Conservation (phyloP, 2,329 filamentous ascomycete species). For the Aspergillus sp. region DNA sequence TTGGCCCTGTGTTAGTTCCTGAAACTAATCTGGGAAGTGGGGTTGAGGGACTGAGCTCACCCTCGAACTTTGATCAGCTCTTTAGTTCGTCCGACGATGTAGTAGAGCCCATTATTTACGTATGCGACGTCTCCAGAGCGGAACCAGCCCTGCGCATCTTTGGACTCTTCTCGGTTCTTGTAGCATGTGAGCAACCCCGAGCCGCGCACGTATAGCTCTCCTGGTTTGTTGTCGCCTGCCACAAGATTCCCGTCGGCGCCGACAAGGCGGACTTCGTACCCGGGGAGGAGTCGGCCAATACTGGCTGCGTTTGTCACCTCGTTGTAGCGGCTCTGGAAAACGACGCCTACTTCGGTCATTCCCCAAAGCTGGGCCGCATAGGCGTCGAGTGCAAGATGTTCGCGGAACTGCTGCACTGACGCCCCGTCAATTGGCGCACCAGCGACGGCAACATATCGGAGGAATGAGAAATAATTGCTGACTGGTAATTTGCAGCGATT, state of each 20-base stretch:
- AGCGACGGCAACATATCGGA: constrained; percentile 49
- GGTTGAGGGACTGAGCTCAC: constrained; percentile 24
- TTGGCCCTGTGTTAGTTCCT: not conserved
- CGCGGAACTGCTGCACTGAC: constrained; percentile 42
- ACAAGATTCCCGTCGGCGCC: constrained; percentile 34
- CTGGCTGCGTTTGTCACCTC: constrained; percentile 47
- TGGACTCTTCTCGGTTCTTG: constrained; percentile 35
- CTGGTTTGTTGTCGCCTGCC: constrained; percentile 29
- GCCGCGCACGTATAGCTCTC: constrained; percentile 45
- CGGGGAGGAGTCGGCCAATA: constrained; percentile 48
- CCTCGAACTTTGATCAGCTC: constrained; percentile 50
- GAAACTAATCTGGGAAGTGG: not conserved
- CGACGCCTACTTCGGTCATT: constrained; percentile 55
- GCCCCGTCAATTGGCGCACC: constrained; percentile 50
- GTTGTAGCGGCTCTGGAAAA: constrained; percentile 41
- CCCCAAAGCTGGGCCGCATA: constrained; percentile 53
- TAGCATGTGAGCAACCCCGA: constrained; percentile 39
- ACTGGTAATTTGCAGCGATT: constrained; percentile 29
- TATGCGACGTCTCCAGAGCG: constrained; percentile 45
- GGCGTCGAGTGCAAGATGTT: constrained; percentile 42
- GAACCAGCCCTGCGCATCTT: constrained; percentile 43
- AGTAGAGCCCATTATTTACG: constrained; percentile 37
- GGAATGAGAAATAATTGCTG: constrained; percentile 35
- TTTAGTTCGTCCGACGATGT: constrained; percentile 44
- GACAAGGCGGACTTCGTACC: constrained; percentile 40